Base-by-base conservation (phyloP, 345 rosid genomes). In the Microcos paniculata region DNA sequence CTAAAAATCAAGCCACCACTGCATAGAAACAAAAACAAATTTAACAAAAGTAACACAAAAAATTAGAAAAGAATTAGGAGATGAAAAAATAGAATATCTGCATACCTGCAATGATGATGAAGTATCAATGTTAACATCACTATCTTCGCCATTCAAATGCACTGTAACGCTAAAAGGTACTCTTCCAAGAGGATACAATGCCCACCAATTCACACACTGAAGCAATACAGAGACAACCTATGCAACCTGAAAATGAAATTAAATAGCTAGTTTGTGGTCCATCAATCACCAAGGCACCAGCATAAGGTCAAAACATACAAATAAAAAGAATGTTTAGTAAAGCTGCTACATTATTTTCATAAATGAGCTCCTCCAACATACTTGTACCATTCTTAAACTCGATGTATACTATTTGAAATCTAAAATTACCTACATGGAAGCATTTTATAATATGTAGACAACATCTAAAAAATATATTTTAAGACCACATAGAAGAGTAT, bases 1-100 rank as follows among this genome's bases (percentile, higher is more conserved):
- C 82, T 95, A 95, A 84, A 84, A 91, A 75, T 94, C 98, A 61
- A 94, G 84, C 98, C 99, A 95, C 99, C 99, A 95, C 99, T 95
- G 85, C 45, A 56, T 35, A 78, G 38, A 40, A 16, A 81, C 3
- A 23, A 35, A 62, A 28, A n/a, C n/a, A 42, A 9, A 33, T 46
- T 77, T 23, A 81, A 38, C 40, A 70, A 77, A 62, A 3, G 2
- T 64, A 67, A 80, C 49, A 61, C 62, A 65, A 13, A 66, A 35
- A 26, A 64, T 15, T 51, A 53, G 46, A 62, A 30, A 43, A 46
- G 66, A 75, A 78, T 19, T 69, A 80, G 15, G 70, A 72, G 55
- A 65, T 26, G 48, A 75, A 43, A 74, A 67, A 53, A 61, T 77
- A 63, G 56, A 59, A 79, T 35, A n/a, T n/a, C n/a, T 49, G 62